A percentile compares a stretch with the other conserved stretches of the same genome.
phyloP scores from a whole-genome alignment of 768 basidiomycete genomes.

The Xerocomus potaroensis region DNA sequence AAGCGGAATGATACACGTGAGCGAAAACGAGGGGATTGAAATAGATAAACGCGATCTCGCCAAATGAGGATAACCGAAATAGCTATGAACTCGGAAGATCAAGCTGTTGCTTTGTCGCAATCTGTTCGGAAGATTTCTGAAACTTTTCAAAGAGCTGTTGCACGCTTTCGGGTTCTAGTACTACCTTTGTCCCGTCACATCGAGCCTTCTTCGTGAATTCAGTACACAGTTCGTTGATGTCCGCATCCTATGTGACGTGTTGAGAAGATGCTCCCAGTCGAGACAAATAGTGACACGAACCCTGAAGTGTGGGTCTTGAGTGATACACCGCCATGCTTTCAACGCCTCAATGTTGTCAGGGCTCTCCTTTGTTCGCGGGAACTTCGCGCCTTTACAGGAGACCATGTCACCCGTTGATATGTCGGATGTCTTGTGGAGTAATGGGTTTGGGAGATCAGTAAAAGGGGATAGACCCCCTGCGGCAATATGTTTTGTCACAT shows the following conservation, averaged over 20 bases:
- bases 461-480: slow-evolving; percentile 62
- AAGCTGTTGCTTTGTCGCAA: slow-evolving; percentile 4
- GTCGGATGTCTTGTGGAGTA: slow-evolving; percentile 42
- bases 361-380: slow-evolving; percentile 65
- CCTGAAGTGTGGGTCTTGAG: slow-evolving; percentile 71
- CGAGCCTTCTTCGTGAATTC: slow-evolving; percentile 80
- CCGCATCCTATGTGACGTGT: slow-evolving; percentile 71
- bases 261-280: too few relatives aligned
- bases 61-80: neutral
- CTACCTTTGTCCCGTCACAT: slow-evolving; percentile 82
- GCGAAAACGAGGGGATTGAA: too few relatives aligned
- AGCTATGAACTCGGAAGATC: slow-evolving; percentile 16
- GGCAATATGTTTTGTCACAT: slow-evolving; percentile 47
- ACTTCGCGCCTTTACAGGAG: slow-evolving; percentile 61
- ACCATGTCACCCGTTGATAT: slow-evolving; percentile 47
- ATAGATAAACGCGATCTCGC: too few relatives aligned
- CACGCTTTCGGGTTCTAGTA: slow-evolving; percentile 53
- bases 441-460: slow-evolving; percentile 19
- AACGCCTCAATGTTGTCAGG: slow-evolving; percentile 75
- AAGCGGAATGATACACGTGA: too few relatives aligned
- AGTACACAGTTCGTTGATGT: slow-evolving; percentile 72
- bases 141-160: slow-evolving; percentile 42
- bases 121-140: slow-evolving; percentile 22
- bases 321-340: slow-evolving; percentile 75
- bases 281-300: slow-evolving; percentile 40